Percentiles rank a stretch among this genome's conserved stretches.
phyloP scores from a whole-genome alignment of 352 stramenopile genomes.

The Pilasporangium apinafurcum region DNA sequence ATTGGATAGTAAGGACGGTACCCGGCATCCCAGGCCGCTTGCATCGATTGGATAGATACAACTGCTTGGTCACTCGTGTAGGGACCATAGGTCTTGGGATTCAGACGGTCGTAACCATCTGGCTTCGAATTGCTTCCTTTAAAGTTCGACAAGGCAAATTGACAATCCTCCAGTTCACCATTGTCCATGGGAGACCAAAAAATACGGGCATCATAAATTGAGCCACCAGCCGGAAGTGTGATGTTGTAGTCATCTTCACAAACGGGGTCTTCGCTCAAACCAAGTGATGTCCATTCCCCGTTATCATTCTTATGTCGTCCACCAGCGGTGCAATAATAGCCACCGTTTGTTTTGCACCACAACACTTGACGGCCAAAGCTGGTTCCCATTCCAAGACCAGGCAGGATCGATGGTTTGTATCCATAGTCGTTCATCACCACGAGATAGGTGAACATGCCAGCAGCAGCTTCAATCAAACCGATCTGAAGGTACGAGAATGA shows the following conservation, averaged over 20 bases:
- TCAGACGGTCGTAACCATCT: slow-evolving; percentile 16
- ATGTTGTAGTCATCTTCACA: slow-evolving; percentile 21
- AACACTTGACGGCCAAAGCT: slow-evolving; percentile 66
- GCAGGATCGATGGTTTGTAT: slow-evolving; percentile 54
- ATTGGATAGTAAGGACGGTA: slow-evolving; percentile 76
- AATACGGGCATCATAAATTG: slow-evolving; percentile 32
- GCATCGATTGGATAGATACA: slow-evolving; percentile 49
- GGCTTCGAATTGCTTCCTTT: slow-evolving; percentile 15
- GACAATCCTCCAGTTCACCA: slow-evolving; percentile 49
- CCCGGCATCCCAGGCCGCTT: slow-evolving; percentile 23
- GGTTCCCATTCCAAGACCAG: slow-evolving; percentile 40
- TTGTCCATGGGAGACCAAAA: slow-evolving; percentile 43
- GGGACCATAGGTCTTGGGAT: slow-evolving; percentile 18
- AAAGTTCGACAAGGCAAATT: slow-evolving; percentile 61
- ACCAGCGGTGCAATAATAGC: slow-evolving; percentile 40
- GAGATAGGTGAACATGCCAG: slow-evolving; percentile 88
- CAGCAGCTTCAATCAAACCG: slow-evolving; percentile 82
- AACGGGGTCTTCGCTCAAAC: slow-evolving; percentile 6
- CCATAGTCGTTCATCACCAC: slow-evolving; percentile 87
- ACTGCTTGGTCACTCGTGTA: slow-evolving; percentile 21
- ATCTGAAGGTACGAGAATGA: slow-evolving; percentile 86
- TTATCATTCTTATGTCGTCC: slow-evolving; percentile 12
- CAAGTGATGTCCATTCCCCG: slow-evolving; percentile 13
- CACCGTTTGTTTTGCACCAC: slow-evolving; percentile 66
- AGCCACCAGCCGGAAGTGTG: slow-evolving; percentile 16